phyloP scores from a whole-genome alignment of 306 rosid species.

The Sindora glabra region DNA sequence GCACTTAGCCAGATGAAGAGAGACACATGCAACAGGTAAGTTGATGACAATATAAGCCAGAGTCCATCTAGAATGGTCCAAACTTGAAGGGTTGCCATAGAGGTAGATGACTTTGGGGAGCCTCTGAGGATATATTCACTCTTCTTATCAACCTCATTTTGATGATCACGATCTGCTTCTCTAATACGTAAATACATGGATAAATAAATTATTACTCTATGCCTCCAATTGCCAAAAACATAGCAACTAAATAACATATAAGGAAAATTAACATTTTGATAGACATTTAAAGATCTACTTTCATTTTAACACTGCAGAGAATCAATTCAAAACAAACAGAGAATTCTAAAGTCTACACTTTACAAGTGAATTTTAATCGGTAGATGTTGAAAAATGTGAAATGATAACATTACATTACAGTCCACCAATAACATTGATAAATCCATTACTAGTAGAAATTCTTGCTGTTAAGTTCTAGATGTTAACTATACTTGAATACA shows the following conservation, averaged over 20 bases:
- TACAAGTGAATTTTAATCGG: neutral
- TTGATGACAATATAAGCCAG: constrained; percentile 74
- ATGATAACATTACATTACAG: neutral
- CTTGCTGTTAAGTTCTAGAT: too few species aligned
- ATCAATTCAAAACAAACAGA: neutral
- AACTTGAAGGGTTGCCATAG: constrained; percentile 40
- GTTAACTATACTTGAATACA: too few species aligned
- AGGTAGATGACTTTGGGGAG: constrained; percentile 47
- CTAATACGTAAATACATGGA: constrained; percentile 32
- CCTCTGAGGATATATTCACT: constrained; percentile 17
- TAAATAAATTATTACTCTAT: neutral
- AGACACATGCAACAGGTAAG: constrained; percentile 68
- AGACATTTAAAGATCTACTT: neutral
- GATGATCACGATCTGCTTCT: constrained; percentile 35
- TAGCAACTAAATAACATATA: neutral
- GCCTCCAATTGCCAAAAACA: neutral
- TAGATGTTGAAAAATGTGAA: neutral
- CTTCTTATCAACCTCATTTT: constrained; percentile 35
- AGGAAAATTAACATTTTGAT: neutral
- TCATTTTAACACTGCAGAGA: neutral
- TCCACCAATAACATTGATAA: neutral
- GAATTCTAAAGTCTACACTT: neutral
- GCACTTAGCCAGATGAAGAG: constrained; percentile 91
- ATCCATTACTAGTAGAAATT: neutral
- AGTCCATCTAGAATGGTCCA: constrained; percentile 85